Base-by-base conservation (phyloP, 495 filamentous ascomycete species). In the Chaetomium cochliodes region DNA sequence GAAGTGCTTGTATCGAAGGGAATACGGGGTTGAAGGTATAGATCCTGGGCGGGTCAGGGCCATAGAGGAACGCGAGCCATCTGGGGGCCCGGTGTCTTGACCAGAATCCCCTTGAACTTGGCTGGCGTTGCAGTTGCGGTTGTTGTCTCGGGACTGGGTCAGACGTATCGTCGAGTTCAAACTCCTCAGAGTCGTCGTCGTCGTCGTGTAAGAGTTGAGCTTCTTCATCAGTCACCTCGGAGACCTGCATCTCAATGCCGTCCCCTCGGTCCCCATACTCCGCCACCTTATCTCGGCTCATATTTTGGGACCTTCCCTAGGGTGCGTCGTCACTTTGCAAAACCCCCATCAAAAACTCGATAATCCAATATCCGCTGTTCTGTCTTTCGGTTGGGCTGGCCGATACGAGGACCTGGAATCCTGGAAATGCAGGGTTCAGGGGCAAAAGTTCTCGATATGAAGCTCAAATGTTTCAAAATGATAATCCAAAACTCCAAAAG, bases 1-100 rank as follows among this genome's bases (percentile, higher is more conserved):
- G 91, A 26, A 84, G 77, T 72, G 86, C 80, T 69, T 94, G 91
- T 5, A 90, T 71, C 5, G 71, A 69, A 4, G 88, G 88, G 54
- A 91, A 87, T 23, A 89, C 70, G 0, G 91, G 89, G 44, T 75
- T 76, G 66, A 94, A 86, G 49, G 81, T 79, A 61, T 65, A 53
- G 1, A 46, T 20, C 37, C 60, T 39, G 23, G 66, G 68, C n/a
- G 62, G 66, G 26, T 55, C 50, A 7, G 70, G 66, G 12, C 65
- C 68, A 15, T 53, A 22, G 18, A 72, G 41, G 20, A 65, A 62
- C 26, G 62, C 25, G 12, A 67, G 44, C 55, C 66, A 51, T 23
- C 52, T 22, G 13, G 59, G 60, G 2, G 18, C 23, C 23, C 44
- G 33, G 4, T 12, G 15, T 16, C 50, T 37, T 46, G 20, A 3